phyloP scores from a whole-genome alignment of 257 asterid species.

The Penstemon davidsonii region DNA sequence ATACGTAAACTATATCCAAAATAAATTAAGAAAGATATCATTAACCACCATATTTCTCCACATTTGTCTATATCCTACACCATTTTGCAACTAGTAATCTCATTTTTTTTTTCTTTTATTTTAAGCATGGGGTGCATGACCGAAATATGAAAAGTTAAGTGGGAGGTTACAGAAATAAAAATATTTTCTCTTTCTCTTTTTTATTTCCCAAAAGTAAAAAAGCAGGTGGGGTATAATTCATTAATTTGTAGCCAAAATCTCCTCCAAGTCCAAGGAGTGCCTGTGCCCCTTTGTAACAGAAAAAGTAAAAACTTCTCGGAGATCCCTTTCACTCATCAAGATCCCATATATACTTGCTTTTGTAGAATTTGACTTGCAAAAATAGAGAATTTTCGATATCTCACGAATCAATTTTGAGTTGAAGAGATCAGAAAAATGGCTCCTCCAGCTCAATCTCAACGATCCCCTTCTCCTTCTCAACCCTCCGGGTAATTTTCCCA shows the following conservation, averaged over 20 bases:
- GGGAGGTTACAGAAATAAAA: too few relatives aligned
- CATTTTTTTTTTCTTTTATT: too few relatives aligned
- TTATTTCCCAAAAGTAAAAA: neutral
- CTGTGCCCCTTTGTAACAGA: conserved; percentile 6
- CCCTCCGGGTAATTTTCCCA: conserved; percentile 77
- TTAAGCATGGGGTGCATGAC: too few relatives aligned
- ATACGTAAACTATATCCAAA: too few relatives aligned
- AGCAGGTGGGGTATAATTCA: conserved; percentile 21
- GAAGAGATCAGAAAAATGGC: conserved; percentile 45
- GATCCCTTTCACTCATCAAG: conserved; percentile 18
- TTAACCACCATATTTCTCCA: too few relatives aligned
- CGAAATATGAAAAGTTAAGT: too few relatives aligned
- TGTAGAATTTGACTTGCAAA: neutral
- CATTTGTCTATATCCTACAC: too few relatives aligned
- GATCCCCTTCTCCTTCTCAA: conserved; percentile 96
- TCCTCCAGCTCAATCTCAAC: conserved; percentile 82
- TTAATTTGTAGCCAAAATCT: conserved; percentile 16
- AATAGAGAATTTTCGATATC: neutral
- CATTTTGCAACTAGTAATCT: too few relatives aligned
- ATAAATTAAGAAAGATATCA: too few relatives aligned
- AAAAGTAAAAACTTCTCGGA: conserved; percentile 11
- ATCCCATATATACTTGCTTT: conserved; percentile 11
- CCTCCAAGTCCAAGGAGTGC: conserved; percentile 13
- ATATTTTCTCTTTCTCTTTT: too few relatives aligned
- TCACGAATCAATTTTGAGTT: neutral